A percentile compares a stretch with the other conserved stretches of the same genome.
phyloP scores from a whole-genome alignment of 75 land plant species.

The Larix kaempferi region DNA sequence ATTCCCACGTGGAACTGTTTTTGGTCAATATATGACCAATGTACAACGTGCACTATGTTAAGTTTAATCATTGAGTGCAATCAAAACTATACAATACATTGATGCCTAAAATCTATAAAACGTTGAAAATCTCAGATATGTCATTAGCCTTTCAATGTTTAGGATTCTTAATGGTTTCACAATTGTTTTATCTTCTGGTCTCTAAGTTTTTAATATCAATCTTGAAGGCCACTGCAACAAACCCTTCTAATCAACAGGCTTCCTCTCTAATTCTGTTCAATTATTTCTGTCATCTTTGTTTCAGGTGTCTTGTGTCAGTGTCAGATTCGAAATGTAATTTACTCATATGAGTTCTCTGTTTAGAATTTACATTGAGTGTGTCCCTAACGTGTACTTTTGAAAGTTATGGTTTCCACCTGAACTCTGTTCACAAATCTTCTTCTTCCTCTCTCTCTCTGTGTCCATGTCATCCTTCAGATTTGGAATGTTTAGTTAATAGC shows the following conservation, averaged over 20 bases:
- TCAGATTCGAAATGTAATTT: no score
- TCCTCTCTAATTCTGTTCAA: neutral
- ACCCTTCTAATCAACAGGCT: neutral
- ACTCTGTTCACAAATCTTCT: neutral
- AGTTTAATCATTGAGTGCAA: neutral
- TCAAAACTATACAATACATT: neutral
- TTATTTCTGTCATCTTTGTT: slow-evolving; percentile 8
- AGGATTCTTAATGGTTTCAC: neutral
- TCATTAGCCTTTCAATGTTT: neutral
- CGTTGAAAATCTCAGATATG: neutral
- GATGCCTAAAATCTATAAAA: neutral
- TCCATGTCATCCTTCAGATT: neutral
- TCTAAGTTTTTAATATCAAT: neutral
- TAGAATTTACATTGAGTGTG: neutral
- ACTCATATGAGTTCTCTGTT: no score
- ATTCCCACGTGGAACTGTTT: neutral
- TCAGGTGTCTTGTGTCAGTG: neutral
- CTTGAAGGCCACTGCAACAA: neutral
- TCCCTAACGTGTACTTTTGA: neutral
- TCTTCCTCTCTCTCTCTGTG: neutral
- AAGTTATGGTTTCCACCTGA: neutral
- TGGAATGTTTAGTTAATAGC: neutral
- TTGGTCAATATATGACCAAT: neutral
- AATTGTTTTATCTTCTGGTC: neutral
- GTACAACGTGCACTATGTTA: neutral